Base-by-base conservation (phyloP, 2,329 filamentous ascomycete species). In the Nemania abortiva region DNA sequence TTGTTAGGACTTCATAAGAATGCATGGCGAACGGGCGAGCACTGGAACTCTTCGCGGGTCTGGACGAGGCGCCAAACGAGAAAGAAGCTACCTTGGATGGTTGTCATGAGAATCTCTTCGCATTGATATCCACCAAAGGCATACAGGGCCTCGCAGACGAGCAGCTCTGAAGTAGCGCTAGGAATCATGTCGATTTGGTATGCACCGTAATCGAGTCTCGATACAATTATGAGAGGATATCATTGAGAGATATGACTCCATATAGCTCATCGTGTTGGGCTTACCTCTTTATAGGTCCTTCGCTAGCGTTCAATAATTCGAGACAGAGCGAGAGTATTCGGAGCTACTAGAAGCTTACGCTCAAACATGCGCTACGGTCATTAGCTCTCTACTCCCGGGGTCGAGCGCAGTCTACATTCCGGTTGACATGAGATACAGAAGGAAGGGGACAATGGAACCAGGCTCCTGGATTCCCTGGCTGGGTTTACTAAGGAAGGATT, bases 41-140 rank as follows among this genome's bases (percentile, higher is more conserved):
- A 27, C 18, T 73, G 69, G 22, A 74, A 45, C 45, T 75, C 70
- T 52, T 70, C 47, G 49, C 74, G 72, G 18, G 74, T 66, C 70
- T 64, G 72, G 39, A 65, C 63, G 58, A 73, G 74, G 42, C 68
- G 72, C 74, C 69, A 73, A 52, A 77, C 27, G 56, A 76, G 56
- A 47, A 52, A 63, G 53, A 75, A 75, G 68, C 63, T 65, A 27
- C 69, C 61, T 42, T 69, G 42, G 20, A 69, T 65, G 56, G 62
- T 63, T 47, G 39, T 18, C 39, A 64, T 52, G 11, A 74, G 15
- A 53, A 66, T 20, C 27, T 63, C 54, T 18, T 70, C 69, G 11
- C 60, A 55, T 52, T 69, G 69, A 6, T 57, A 60, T 27, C 71
- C 70, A 49, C 50, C 63, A 29, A 76, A 37, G 54, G 50, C 24